A percentile compares a stretch with the other conserved stretches of the same genome.
These are phyloP conservation scores for Babesia caballi DNA, from an alignment of 169 alveolate genomes.

Conservation along the genomic window DNA sequence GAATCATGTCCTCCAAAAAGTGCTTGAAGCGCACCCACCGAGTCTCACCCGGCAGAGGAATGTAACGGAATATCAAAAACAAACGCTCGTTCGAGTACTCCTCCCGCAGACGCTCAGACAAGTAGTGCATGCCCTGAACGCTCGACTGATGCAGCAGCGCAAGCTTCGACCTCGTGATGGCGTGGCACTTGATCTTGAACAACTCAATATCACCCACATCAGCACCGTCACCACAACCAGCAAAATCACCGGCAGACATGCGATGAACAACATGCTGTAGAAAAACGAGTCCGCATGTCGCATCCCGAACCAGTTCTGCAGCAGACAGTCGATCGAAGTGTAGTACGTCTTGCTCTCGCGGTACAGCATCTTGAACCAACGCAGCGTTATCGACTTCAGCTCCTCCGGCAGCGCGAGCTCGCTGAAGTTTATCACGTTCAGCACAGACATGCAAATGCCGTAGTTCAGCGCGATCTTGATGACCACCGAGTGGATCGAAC, in stretches of 20 bases:
- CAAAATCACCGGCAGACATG: conserved; percentile 70
- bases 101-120: conserved; percentile 63
- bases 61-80: conserved; percentile 78
- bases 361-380: conserved; percentile 20
- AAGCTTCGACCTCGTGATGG: conserved; percentile 21
- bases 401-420: conserved; percentile 66
- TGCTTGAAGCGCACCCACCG: conserved; percentile 52
- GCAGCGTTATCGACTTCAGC: conserved; percentile 19
- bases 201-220: conserved; percentile 62
- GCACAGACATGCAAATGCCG: conserved; percentile 74
- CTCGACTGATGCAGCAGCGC: conserved; percentile 54
- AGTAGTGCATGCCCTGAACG: conserved; percentile 55
- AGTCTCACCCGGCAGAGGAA: conserved; percentile 73
- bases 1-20: conserved; percentile 84
- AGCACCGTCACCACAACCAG: conserved; percentile 70
- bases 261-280: conserved; percentile 75
- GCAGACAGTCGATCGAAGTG: conserved; percentile 73
- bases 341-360: conserved; percentile 10
- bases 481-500: conserved; percentile 84
- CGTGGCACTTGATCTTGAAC: conserved; percentile 21
- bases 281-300: conserved; percentile 76
- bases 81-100: conserved; percentile 74
- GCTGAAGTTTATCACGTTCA: conserved; percentile 68
- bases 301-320: conserved; percentile 62
- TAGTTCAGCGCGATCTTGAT: conserved; percentile 82